phyloP scores from a whole-genome alignment of 2,329 filamentous ascomycete genomes.

The Fusarium oxysporum region DNA sequence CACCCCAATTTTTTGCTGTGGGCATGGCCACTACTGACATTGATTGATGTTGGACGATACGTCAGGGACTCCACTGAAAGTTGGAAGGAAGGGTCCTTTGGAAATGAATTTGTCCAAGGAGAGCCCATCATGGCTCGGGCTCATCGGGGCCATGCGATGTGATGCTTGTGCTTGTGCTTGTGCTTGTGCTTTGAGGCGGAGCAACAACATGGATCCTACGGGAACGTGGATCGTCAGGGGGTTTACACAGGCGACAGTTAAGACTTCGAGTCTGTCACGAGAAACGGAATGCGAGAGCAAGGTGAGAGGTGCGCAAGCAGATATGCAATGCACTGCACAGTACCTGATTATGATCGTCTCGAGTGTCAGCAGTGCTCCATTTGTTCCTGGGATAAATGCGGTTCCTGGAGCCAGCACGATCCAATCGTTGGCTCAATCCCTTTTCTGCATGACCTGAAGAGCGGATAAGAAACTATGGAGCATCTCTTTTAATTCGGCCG shows the following conservation, averaged over 20 bases:
- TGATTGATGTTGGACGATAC: conserved; percentile 16
- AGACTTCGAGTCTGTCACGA: not conserved
- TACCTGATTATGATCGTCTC: conserved; percentile 30
- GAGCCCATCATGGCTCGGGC: conserved; percentile 14
- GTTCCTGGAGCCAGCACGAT: conserved; percentile 8
- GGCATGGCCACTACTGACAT: conserved; percentile 17
- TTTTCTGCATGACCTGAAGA: conserved; percentile 29
- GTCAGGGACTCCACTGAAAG: conserved; percentile 29
- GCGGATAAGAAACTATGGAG: conserved; percentile 27
- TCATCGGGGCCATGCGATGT: not conserved
- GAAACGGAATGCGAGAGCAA: not conserved
- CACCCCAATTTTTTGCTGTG: conserved; percentile 17
- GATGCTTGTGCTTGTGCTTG: not conserved
- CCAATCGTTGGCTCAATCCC: conserved; percentile 30
- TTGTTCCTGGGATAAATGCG: conserved; percentile 15
- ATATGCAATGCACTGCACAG: conserved; percentile 7
- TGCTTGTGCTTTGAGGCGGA: conserved; percentile 6
- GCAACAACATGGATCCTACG: conserved; percentile 4
- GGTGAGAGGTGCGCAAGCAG: not conserved
- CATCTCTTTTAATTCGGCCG: conserved; percentile 21
- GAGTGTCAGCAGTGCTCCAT: not conserved
- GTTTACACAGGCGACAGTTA: not conserved
- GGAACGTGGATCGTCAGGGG: conserved; percentile 14
- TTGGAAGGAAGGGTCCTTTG: conserved; percentile 13
- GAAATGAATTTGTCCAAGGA: conserved; percentile 31